Conservation (phyloP, 768 basidiomycete species). For the Phlebiopsis gigantea region DNA sequence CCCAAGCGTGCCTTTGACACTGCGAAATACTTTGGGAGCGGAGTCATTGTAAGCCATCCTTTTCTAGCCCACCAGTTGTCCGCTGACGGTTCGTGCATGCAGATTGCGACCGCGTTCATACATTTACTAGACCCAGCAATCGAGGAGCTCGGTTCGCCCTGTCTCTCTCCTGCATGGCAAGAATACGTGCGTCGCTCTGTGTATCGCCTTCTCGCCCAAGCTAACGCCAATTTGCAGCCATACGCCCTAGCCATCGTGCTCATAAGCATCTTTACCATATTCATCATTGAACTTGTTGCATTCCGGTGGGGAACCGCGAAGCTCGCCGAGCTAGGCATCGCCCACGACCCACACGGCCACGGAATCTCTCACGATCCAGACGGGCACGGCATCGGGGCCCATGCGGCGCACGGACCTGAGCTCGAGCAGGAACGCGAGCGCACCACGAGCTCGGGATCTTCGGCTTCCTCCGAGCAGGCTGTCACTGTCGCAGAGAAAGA, state of each 20-base stretch:
- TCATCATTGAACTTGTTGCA: slow-evolving; percentile 79
- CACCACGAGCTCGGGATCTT: background rate
- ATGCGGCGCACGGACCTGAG: slow-evolving; percentile 72
- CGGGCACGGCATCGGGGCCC: slow-evolving; percentile 25
- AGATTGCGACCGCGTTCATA: slow-evolving; percentile 90
- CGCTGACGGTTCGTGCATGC: background rate
- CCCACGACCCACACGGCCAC: slow-evolving; percentile 32
- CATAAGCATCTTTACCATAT: slow-evolving; percentile 75
- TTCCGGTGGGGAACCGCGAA: slow-evolving; percentile 81
- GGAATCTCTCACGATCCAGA: slow-evolving; percentile 1
- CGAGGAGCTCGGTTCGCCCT: slow-evolving; percentile 62
- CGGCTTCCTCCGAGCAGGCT: background rate
- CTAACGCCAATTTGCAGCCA: slow-evolving; percentile 41
- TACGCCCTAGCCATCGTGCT: slow-evolving; percentile 81
- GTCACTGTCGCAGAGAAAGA: background rate
- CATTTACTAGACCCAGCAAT: slow-evolving; percentile 76
- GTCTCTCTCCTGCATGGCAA: slow-evolving; percentile 65
- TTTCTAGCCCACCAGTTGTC: background rate
- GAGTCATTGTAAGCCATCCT: slow-evolving; percentile 64
- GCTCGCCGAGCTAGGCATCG: slow-evolving; percentile 58
- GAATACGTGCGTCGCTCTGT: slow-evolving; percentile 55
- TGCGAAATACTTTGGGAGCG: slow-evolving; percentile 88
- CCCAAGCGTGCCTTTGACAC: slow-evolving; percentile 69
- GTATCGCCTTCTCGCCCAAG: background rate
- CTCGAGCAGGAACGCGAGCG: slow-evolving; percentile 10